Percentiles rank a stretch among this genome's conserved stretches.
Evolutionary conservation across 345 rosid genomes (phyloP).

Genomic region (Abelmoschus esculentus): DNA sequence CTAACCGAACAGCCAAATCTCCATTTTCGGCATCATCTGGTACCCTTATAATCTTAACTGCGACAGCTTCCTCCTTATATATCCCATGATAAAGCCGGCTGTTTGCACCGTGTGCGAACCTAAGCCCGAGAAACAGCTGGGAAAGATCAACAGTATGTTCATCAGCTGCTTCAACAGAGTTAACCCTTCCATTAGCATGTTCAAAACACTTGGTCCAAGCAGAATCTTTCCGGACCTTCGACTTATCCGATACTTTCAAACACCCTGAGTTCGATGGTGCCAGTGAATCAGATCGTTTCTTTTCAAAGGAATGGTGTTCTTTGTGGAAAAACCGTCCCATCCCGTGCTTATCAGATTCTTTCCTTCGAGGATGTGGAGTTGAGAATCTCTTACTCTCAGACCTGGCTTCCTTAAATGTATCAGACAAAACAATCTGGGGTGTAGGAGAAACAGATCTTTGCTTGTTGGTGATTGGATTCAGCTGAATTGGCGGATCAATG

Average conservation of each 20-base stretch:
- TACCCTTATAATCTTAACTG: conserved; percentile 79
- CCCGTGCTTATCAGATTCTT: conserved; percentile 37
- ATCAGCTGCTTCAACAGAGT: conserved; percentile 60
- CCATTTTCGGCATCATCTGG: conserved; percentile 87
- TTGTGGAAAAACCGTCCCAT: conserved; percentile 30
- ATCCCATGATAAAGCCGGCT: conserved; percentile 91
- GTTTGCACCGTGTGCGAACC: conserved; percentile 90
- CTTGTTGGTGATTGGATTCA: conserved; percentile 41
- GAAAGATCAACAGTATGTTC: conserved; percentile 71
- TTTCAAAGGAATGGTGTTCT: conserved; percentile 27
- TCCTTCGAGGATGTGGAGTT: conserved; percentile 67
- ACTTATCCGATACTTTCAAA: conserved; percentile 47
- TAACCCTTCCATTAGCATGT: conserved; percentile 70
- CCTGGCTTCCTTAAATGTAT: conserved; percentile 80
- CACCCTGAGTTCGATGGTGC: conserved; percentile 36
- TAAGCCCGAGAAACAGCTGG: conserved; percentile 78
- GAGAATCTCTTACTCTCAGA: conserved; percentile 66
- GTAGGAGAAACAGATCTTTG: conserved; percentile 80
- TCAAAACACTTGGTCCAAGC: conserved; percentile 88
- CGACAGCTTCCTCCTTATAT: conserved; percentile 88
- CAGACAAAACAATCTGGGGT: conserved; percentile 53
- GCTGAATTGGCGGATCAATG: conserved; percentile 34
- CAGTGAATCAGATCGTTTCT: conserved; percentile 22
- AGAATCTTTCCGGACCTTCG: conserved; percentile 51
- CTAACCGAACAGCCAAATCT: conserved; percentile 54